phyloP scores from a whole-genome alignment of 805 yeast species.

The Danielozyma ontarioensis region DNA sequence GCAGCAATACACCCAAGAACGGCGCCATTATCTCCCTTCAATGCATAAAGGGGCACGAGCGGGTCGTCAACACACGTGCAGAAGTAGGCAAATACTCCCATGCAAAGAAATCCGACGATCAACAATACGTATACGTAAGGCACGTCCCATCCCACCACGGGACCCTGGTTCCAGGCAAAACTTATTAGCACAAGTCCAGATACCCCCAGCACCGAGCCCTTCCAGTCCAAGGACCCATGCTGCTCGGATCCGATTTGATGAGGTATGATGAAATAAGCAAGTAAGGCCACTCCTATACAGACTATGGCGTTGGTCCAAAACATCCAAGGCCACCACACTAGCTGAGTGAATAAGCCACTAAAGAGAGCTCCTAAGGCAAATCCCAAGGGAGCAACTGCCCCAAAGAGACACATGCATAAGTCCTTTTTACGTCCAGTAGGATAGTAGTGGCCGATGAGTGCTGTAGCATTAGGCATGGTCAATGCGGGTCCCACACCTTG shows the following conservation, averaged over 20 bases:
- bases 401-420: constrained; percentile 24
- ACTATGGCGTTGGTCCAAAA: constrained; percentile 25
- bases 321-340: constrained; percentile 33
- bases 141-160: constrained; percentile 14
- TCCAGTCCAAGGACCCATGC: constrained; percentile 18
- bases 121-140: constrained; percentile 13
- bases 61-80: constrained; percentile 8
- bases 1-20: constrained; percentile 14
- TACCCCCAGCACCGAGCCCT: constrained; percentile 16
- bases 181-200: constrained; percentile 11
- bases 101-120: constrained; percentile 10
- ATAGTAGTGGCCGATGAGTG: constrained; percentile 26
- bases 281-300: constrained; percentile 9
- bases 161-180: constrained; percentile 17
- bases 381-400: constrained; percentile 32
- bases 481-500: constrained; percentile 34
- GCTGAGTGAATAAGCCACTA: constrained; percentile 17
- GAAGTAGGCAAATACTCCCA: constrained; percentile 6
- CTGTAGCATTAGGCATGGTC: constrained; percentile 30
- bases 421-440: constrained; percentile 17
- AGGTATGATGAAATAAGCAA: constrained; percentile 23
- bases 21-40: constrained; percentile 12
- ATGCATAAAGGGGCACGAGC: constrained; percentile 7
- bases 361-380: constrained; percentile 25
- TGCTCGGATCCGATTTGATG: constrained; percentile 15